Conservation (phyloP, 768 basidiomycete species). For the Mycena albidolilacea region DNA sequence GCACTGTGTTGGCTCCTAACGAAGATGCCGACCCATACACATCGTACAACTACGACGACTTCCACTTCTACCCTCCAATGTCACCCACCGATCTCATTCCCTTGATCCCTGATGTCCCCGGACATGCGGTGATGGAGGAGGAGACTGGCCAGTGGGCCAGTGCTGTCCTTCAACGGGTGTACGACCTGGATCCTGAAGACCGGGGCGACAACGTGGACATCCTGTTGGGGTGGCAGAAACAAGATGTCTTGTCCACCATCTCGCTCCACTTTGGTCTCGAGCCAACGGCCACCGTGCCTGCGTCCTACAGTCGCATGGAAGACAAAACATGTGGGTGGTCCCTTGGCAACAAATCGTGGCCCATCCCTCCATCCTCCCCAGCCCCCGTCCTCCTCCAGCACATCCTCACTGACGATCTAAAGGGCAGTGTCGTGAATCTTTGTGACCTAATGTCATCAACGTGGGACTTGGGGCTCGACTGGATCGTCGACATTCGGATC, state of each 20-base stretch:
- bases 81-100: background rate
- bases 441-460: too few relatives aligned
- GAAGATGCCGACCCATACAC: conserved; percentile 27
- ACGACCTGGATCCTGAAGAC: conserved; percentile 15
- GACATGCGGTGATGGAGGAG: too few relatives aligned
- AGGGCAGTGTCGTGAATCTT: too few relatives aligned
- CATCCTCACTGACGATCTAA: conserved; percentile 19
- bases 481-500: too few relatives aligned
- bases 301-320: conserved; percentile 5
- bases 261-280: conserved; percentile 20
- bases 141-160: conserved; percentile 7
- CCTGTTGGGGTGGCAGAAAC: conserved; percentile 19
- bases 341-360: conserved; percentile 20
- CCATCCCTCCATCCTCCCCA: too few relatives aligned
- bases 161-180: conserved; percentile 21
- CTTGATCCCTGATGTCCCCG: too few relatives aligned
- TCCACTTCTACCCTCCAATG: conserved; percentile 3
- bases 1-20: conserved; percentile 25
- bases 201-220: conserved; percentile 10
- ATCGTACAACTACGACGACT: conserved; percentile 7
- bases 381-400: conserved; percentile 19
- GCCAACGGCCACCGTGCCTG: too few relatives aligned
- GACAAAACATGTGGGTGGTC: conserved; percentile 17
- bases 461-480: too few relatives aligned
- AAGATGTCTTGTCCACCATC: conserved; percentile 4